Evolutionary conservation across 257 asterid genomes (phyloP), one percentile per base, ranked within the genome.

Genomic region (Jacaranda mimosifolia): DNA sequence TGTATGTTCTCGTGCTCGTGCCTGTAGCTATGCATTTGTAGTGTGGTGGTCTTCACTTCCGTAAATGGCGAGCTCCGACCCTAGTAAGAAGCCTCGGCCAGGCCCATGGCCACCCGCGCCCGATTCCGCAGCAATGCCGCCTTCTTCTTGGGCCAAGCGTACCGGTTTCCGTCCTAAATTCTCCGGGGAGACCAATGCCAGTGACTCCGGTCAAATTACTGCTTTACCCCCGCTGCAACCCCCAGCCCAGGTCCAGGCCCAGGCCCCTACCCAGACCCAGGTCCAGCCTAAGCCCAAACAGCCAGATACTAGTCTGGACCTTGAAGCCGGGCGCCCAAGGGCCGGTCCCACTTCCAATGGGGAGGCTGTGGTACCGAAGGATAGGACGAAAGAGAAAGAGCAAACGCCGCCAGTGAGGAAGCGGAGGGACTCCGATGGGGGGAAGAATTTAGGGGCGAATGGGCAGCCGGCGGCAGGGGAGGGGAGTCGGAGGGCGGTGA

Each of bases 161-260:
- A 96, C 98, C 43, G 99, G 97, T 3, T 96, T 96, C 70, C 91
- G 97, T 48, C 98, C 99, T 10, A 91, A 93, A 82, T 90, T 96
- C 79, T 91, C 97, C 36, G 99, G 98, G 7, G 98, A 96, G 91
- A 87, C 97, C 3, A 93, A 88, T 82, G 96, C 96, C 67, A 84
- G 83, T 21, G 93, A 90, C 55, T 93, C 98, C 15, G 98, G 93
- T 3, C 93, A 84, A 81, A 87, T 91, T 76, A 80, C 80, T 7
- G n/a, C 83, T 42, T 35, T 79, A 9, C 81, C 88, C 68, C 86
- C 83, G 63, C 79, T 83, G n/a, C 84, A 17, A 59, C 62, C 83
- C 46, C 74, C 84, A 45, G 73, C 86, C 3, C 71, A 69, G 72
- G 60, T 83, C 60, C 83, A 72, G 68, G 45, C 4, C 8, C 45